Base-by-base conservation (phyloP, 2,329 filamentous ascomycete genomes). In the Colletotrichum cuscutae region DNA sequence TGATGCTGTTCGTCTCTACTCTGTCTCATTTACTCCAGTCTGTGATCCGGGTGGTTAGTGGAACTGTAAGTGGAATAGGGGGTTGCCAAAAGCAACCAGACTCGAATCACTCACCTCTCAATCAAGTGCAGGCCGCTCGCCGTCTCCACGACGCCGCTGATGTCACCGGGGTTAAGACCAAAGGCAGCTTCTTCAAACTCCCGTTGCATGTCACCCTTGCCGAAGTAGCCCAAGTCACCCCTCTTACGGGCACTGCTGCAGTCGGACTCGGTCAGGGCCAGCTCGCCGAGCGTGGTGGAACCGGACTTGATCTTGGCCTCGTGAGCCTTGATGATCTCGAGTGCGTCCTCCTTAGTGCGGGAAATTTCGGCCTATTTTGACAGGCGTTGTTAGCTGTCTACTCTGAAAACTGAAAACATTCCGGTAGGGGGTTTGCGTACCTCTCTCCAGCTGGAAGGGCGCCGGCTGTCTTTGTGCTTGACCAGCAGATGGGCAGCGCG, bases 111-210 rank as follows among this genome's bases (percentile, higher is more conserved):
- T 71, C 88, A 97, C 95, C 95, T 93, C 86, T 98, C 93, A 84
- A 99, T 99, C 84, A 99, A 87, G 85, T 99, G 97, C 79, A 98
- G 87, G 1, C 97, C 97, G 65, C 95, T 98, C 62, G 95, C 95
- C 52, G 97, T 98, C 84, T 98, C 94, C 13, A 98, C 93, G 49
- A 98, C 88, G 59, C 89, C 88, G 84, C 95, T 98, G 79, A 98
- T 91, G 84, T 98, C 90, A 42, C 95, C 95, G 2, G 93, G 92
- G 82, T 95, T 89, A 68, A 99, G 87, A n/a, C 89, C 92, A 84
- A 99, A 99, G 1, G 97, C 93, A 5, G 95, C 95, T 69, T 98
- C 95, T 85, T 99, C 97, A 80, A 99, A 99, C 84, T 98, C 96
- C 86, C 95, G 96, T 82, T 99, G 97, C 97, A 99, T 99, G 79